A percentile compares a stretch with the other conserved stretches of the same genome.
Conservation (phyloP, 768 basidiomycete species). For the Cytidiella melzeri region DNA sequence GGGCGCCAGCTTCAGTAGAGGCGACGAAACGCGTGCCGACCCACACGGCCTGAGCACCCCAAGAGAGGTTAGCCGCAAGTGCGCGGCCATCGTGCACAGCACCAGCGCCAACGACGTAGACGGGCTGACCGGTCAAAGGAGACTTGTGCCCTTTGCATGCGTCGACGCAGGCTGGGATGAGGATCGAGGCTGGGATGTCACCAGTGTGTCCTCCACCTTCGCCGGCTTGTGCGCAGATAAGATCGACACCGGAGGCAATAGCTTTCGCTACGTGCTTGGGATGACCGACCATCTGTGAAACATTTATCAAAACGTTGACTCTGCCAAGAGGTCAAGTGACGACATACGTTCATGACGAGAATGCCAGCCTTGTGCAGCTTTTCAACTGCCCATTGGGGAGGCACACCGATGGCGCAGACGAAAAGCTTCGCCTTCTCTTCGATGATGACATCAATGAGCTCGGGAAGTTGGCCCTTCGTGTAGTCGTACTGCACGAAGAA, state of each 20-base stretch:
- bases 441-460: conserved; percentile 86
- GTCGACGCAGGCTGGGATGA: conserved; percentile 90
- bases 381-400: conserved; percentile 75
- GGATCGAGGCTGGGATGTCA: conserved; percentile 72
- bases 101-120: conserved; percentile 88
- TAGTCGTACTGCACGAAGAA: conserved; percentile 61
- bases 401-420: conserved; percentile 88
- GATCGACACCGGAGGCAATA: conserved; percentile 77
- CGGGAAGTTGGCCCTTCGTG: conserved; percentile 78
- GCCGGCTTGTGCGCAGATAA: conserved; percentile 92
- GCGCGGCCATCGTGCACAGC: conserved; percentile 87
- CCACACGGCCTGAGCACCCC: conserved; percentile 85
- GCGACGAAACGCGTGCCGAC: conserved; percentile 75
- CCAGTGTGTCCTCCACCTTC: conserved; percentile 79
- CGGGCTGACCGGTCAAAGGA: conserved; percentile 73
- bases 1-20: conserved; percentile 70
- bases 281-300: conserved; percentile 77
- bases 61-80: conserved; percentile 80
- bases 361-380: conserved; percentile 80
- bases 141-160: conserved; percentile 70
- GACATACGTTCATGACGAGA: conserved; percentile 69
- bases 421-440: conserved; percentile 86
- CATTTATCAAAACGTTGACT: neutral
- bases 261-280: conserved; percentile 84
- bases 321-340: neutral